Base-by-base conservation (phyloP, 2,329 filamentous ascomycete species). In the Dactylonectria estremocensis region DNA sequence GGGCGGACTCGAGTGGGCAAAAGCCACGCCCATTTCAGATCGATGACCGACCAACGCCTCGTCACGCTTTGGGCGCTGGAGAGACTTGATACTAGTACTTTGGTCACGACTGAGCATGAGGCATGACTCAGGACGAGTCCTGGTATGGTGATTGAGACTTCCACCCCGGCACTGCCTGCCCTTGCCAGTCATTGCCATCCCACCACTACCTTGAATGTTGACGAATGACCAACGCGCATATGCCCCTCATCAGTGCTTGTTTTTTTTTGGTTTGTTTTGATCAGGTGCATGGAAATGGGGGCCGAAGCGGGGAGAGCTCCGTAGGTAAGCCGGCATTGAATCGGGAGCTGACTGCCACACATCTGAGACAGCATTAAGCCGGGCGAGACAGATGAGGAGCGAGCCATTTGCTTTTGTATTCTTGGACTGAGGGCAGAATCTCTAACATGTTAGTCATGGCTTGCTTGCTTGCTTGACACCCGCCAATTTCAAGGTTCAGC, bases 301-400 rank as follows among this genome's bases (percentile, higher is more conserved):
- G 31, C 11, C 2, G 5, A 37, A 45, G 53, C 53, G 53, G 53
- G 37, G 53, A 50, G 63, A 65, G 64, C n/a, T 43, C 40, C 40
- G 1, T 43, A 43, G 52, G 68, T 69, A 66, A 69, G 31, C 43
- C 72, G 72, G 72, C 69, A 75, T 65, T 74, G 69, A 69, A 71
- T 72, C 60, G 61, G 67, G 74, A 73, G 72, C 63, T 63, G 61
- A 61, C 65, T 66, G 70, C 46, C 60, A 60, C 65, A 35, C 56
- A 67, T 74, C 67, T 74, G 64, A 69, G 67, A 69, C 64, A 69
- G 11, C 46, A 62, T 54, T 59, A 50, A 48, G 49, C 55, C 58
- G 37, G 61, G 45, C 58, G 61, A 71, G 61, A 56, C 61, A 57
- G 60, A 67, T n/a, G 16, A 43, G 40, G 16, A 43, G 40, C 16